These are phyloP conservation scores for Irpex rosettiformis DNA, from an alignment of 1,284 basidiomycete species.

Conservation along the genomic window DNA sequence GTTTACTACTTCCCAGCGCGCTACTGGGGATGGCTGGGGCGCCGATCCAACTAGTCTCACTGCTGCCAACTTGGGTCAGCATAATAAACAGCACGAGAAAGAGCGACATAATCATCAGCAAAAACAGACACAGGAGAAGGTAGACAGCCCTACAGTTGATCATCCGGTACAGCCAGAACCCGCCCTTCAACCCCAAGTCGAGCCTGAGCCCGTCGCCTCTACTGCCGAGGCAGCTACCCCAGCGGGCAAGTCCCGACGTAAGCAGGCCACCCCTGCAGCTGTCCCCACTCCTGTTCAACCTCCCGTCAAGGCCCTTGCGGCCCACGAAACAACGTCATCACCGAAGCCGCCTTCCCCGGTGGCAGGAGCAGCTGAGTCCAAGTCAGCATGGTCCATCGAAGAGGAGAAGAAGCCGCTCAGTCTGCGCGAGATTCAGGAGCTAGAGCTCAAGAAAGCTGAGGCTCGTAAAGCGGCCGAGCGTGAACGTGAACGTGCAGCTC, in stretches of 20 bases:
- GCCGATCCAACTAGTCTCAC: constrained; percentile 48
- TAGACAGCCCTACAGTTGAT: constrained; percentile 12
- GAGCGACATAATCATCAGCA: constrained; percentile 17
- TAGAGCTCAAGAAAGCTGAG: constrained; percentile 82
- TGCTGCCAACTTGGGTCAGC: constrained; percentile 54
- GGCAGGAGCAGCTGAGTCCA: constrained; percentile 16
- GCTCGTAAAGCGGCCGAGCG: constrained; percentile 66
- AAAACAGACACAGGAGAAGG: constrained; percentile 14
- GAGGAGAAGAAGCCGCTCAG: constrained; percentile 65
- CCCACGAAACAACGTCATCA: constrained; percentile 22
- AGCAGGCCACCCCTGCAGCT: constrained; percentile 21
- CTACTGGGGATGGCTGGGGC: constrained; percentile 45
- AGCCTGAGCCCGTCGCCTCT: background rate
- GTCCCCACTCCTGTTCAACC: constrained; percentile 25
- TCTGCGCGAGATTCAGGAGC: constrained; percentile 94
- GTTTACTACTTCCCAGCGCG: constrained; percentile 43
- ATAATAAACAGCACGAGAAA: constrained; percentile 45
- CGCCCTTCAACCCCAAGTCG: constrained; percentile 1
- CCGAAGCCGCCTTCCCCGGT: constrained; percentile 15
- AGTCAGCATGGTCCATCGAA: constrained; percentile 38
- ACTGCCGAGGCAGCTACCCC: constrained; percentile 10
- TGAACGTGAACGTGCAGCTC: constrained; percentile 57
- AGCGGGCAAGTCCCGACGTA: constrained; percentile 3
- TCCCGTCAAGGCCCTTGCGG: constrained; percentile 18
- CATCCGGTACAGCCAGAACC: constrained; percentile 6